Evolutionary conservation across 2,329 filamentous ascomycete genomes (phyloP).

Genomic region (Raffaelea albimanens): DNA sequence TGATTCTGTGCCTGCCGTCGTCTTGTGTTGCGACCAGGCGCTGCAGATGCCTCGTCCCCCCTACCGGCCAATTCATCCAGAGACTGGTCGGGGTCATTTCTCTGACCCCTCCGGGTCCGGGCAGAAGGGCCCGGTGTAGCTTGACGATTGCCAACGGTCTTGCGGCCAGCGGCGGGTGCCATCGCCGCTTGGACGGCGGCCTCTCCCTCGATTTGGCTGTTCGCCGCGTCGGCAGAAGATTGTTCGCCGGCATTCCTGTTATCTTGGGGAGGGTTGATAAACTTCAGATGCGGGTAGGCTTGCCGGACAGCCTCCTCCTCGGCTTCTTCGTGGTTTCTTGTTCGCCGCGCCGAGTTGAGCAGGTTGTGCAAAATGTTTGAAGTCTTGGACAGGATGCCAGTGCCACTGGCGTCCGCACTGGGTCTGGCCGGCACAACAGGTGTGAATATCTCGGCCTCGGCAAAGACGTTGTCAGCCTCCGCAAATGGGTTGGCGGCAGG

Average conservation of each 20-base stretch:
- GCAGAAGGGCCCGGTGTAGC: conserved; percentile 6
- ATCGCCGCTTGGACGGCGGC: no score
- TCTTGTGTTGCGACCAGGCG: no score
- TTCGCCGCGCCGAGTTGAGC: conserved; percentile 10
- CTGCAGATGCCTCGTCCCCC: no score
- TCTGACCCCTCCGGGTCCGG: background rate
- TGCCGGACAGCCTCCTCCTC: conserved; percentile 8
- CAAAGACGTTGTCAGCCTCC: conserved; percentile 25
- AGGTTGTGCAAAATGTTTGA: conserved; percentile 11
- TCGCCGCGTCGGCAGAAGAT: no score
- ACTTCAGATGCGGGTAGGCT: conserved; percentile 11
- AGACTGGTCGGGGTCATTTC: background rate
- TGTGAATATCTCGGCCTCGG: conserved; percentile 21
- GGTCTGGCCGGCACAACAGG: conserved; percentile 6
- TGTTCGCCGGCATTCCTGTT: background rate
- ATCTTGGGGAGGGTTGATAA: conserved; percentile 10
- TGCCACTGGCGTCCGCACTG: background rate
- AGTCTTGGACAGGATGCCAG: conserved; percentile 6
- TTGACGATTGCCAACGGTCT: conserved; percentile 2
- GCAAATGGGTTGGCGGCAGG: conserved; percentile 21
- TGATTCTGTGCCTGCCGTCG: no score
- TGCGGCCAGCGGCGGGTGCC: background rate
- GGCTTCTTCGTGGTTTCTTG: conserved; percentile 3
- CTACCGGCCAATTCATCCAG: background rate
- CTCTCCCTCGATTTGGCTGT: no score